These are phyloP conservation scores for Phytopythium montanum DNA, from an alignment of 352 stramenopile species.

Conservation along the genomic window DNA sequence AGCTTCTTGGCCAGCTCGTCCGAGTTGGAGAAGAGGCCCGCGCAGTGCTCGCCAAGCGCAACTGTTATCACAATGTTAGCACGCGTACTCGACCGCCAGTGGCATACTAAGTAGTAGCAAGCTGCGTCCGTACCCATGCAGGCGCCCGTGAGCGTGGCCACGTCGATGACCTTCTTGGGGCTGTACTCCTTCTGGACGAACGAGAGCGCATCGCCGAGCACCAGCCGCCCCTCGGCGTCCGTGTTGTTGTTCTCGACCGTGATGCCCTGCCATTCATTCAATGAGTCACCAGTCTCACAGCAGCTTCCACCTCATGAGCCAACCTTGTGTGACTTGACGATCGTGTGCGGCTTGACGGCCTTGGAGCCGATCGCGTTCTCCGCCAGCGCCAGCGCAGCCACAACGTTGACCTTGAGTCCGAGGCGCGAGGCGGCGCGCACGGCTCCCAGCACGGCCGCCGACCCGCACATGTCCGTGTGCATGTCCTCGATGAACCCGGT, in stretches of 20 bases:
- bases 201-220: constrained; percentile 88
- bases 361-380: constrained; percentile 88
- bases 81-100: too few relatives aligned
- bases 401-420: constrained; percentile 77
- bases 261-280: constrained; percentile 34
- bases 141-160: constrained; percentile 91
- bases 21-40: constrained; percentile 92
- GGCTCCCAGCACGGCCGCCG: constrained; percentile 80
- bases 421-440: constrained; percentile 66
- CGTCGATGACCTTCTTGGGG: constrained; percentile 92
- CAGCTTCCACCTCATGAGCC: not conserved
- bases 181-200: constrained; percentile 88
- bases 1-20: constrained; percentile 77
- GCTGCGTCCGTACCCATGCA: constrained; percentile 55
- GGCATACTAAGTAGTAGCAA: not conserved
- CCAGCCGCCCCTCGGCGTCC: constrained; percentile 90
- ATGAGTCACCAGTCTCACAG: not conserved
- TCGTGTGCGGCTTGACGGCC: constrained; percentile 83
- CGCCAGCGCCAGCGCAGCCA: constrained; percentile 69
- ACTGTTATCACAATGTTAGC: constrained; percentile 29
- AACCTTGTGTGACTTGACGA: constrained; percentile 86
- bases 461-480: constrained; percentile 92
- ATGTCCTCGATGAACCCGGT: constrained; percentile 90
- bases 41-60: constrained; percentile 85
- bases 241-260: constrained; percentile 93